Percentiles rank a stretch among this genome's conserved stretches.
phyloP scores from a whole-genome alignment of 2,329 filamentous ascomycete species.

The Pyricularia pennisetigena region DNA sequence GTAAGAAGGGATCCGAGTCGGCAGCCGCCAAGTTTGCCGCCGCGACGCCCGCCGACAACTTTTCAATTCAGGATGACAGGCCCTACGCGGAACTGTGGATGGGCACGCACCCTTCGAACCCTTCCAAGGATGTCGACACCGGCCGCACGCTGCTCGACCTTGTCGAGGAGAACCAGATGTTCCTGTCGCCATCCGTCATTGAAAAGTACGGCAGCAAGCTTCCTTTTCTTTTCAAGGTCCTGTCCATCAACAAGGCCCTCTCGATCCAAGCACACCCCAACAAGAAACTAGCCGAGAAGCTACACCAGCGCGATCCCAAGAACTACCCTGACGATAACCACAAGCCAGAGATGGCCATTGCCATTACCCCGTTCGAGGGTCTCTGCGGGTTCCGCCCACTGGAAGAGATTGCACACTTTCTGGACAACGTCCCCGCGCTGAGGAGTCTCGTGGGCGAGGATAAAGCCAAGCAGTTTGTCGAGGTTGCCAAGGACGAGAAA shows the following conservation, averaged over 20 bases:
- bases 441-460: constrained; percentile 57
- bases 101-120: constrained; percentile 94
- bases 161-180: constrained; percentile 73
- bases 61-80: constrained; percentile 74
- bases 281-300: constrained; percentile 82
- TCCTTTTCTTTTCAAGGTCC: constrained; percentile 95
- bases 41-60: constrained; percentile 65
- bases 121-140: constrained; percentile 79
- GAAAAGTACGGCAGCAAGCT: constrained; percentile 72
- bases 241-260: constrained; percentile 90
- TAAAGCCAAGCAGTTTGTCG: constrained; percentile 46
- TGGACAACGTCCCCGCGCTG: constrained; percentile 47
- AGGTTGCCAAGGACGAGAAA: constrained; percentile 37
- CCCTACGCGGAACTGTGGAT: constrained; percentile 99
- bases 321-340: constrained; percentile 99
- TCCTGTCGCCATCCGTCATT: constrained; percentile 65
- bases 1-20: constrained; percentile 80
- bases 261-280: constrained; percentile 97
- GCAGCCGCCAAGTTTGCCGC: constrained; percentile 84
- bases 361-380: constrained; percentile 91
- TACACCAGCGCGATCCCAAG: constrained; percentile 77
- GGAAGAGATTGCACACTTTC: constrained; percentile 76
- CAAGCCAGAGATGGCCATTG: constrained; percentile 99
- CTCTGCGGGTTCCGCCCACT: constrained; percentile 91
- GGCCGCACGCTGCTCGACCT: constrained; percentile 80